Conservation (phyloP, 768 basidiomycete genomes). For the Phlebiopsis gigantea region DNA sequence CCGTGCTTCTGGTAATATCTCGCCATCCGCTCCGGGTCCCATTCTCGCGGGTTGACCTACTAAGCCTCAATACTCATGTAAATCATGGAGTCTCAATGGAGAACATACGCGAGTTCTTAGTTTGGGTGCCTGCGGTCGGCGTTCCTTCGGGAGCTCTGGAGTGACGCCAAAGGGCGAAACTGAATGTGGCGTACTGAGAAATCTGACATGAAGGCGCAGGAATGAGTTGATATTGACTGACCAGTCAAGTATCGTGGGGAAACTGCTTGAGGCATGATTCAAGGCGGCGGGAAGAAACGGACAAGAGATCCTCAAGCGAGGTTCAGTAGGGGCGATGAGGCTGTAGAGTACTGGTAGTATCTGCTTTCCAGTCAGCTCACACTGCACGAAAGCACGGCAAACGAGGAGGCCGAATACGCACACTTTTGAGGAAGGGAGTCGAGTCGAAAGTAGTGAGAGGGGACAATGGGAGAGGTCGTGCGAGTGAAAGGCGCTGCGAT, state of each 20-base stretch:
- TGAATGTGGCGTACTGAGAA: neutral
- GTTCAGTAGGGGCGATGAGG: too few relatives aligned
- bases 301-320: too few relatives aligned
- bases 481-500: neutral
- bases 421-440: neutral
- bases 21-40: slow-evolving; percentile 2
- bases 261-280: slow-evolving; percentile 9
- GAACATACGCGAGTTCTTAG: neutral
- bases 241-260: neutral
- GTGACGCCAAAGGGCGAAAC: neutral
- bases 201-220: too few relatives aligned
- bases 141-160: neutral
- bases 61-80: too few relatives aligned
- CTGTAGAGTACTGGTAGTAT: neutral
- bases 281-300: neutral
- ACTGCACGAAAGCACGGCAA: neutral
- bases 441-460: neutral
- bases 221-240: neutral
- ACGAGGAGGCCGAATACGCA: neutral
- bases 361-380: neutral
- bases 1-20: slow-evolving; percentile 2
- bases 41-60: slow-evolving; percentile 3
- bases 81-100: too few relatives aligned
- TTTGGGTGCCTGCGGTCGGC: neutral
- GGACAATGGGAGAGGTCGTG: neutral